phyloP scores from a whole-genome alignment of 176 grass and related monocot genomes.

The Pharus latifolius region DNA sequence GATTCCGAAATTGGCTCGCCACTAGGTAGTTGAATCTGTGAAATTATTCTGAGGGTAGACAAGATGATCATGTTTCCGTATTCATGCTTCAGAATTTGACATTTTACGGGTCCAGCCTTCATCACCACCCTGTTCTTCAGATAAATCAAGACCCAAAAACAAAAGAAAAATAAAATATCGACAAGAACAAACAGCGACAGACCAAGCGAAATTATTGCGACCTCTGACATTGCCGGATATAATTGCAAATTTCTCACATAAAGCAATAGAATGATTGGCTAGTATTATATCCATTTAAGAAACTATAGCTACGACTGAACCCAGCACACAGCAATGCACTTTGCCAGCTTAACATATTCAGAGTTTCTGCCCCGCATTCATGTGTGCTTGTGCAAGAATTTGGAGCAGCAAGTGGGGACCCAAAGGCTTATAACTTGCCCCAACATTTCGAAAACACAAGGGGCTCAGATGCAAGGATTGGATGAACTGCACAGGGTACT shows the following conservation, averaged over 20 bases:
- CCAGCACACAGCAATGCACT: slow-evolving; percentile 7
- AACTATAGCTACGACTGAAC: slow-evolving; percentile 18
- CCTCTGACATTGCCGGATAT: slow-evolving; percentile 14
- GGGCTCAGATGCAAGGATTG: slow-evolving; percentile 25
- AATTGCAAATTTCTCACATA: slow-evolving; percentile 14
- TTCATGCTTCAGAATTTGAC: not conserved
- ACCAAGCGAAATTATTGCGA: slow-evolving; percentile 10
- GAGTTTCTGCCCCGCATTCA: slow-evolving; percentile 12
- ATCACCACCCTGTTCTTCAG: slow-evolving; percentile 5
- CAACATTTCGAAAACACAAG: slow-evolving; percentile 15
- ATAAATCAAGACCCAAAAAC: not conserved
- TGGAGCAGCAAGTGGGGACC: slow-evolving; percentile 7
- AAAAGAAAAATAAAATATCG: not conserved
- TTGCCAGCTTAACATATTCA: slow-evolving; percentile 19
- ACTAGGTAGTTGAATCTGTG: not conserved
- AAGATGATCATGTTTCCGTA: not conserved
- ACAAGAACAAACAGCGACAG: slow-evolving; percentile 3
- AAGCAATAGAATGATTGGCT: not conserved
- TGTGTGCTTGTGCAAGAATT: slow-evolving; percentile 27
- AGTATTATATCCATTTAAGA: not conserved
- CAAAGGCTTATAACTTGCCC: slow-evolving; percentile 12
- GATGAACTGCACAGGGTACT: slow-evolving; percentile 9
- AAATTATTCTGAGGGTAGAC: slow-evolving; percentile 7
- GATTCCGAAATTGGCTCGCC: not conserved
- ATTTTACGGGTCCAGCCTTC: slow-evolving; percentile 27